Base-by-base conservation (phyloP, 2,329 filamentous ascomycete genomes). In the Botrytis galanthina region DNA sequence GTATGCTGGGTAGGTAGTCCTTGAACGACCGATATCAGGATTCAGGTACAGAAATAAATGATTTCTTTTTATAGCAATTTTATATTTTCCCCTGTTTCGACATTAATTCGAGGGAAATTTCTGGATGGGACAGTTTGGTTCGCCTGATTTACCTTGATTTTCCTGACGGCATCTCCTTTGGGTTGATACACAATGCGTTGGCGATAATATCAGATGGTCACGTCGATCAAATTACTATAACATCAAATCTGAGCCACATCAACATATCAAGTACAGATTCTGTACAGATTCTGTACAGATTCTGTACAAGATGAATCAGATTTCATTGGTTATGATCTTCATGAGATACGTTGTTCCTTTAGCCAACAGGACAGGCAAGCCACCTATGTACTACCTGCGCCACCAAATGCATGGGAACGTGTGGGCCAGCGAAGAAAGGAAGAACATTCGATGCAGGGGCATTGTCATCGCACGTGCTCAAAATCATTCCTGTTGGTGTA, bases 391-490 rank as follows among this genome's bases (percentile, higher is more conserved):
- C 46, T 16, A 6, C n/a, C 62, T 8, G 18, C 26, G n/a, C 39
- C 61, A 63, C 44, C 20, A 44, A 46, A 51, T 37, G 44, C 14
- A 48, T 66, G 51, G 48, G 12, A 61, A 37, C n/a, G 70, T 29
- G 73, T 67, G 44, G 61, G 16, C 29, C 39, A 35, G 71, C 35
- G 69, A 71, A 71, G 72, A 61, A 35, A 20, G 12, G 67, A 57
- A 59, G 72, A 73, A 59, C 26, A 71, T 57, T 62, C 44, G 29
- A 44, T 71, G 35, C 54, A 62, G 37, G 46, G 29, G 18, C 16
- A 39, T 7, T 37, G 37, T 20, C 22, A 54, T 39, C 8, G 16
- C 46, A 67, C 46, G 46, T 39, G 64, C 46, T 54, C 46, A 22
- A 4, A 37, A 16, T 18, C 46, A n/a, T 62, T 62, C 26, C 26